These are phyloP conservation scores for Kluyveromyces siamensis DNA, from an alignment of 805 yeast species.

Conservation along the genomic window DNA sequence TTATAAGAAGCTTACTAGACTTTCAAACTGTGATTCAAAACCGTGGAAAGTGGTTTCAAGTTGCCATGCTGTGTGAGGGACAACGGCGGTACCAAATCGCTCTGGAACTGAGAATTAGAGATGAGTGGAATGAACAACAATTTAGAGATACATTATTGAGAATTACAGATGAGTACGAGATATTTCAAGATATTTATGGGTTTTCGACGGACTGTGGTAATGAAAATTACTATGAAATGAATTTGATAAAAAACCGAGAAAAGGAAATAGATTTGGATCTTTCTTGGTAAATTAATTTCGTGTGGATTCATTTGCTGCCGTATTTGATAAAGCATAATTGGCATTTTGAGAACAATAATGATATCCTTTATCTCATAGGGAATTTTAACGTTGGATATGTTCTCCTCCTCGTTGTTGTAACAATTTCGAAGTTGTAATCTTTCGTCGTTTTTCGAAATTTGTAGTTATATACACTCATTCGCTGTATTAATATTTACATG, in stretches of 20 bases:
- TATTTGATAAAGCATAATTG: not conserved
- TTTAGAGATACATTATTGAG: constrained; percentile 21
- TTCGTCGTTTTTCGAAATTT: not conserved
- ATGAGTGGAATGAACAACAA: constrained; percentile 10
- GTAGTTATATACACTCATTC: not conserved
- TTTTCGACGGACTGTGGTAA: constrained; percentile 5
- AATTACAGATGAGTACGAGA: constrained; percentile 22
- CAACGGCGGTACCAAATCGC: constrained; percentile 8
- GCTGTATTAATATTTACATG: not conserved
- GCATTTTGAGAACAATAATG: not conserved
- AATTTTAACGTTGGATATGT: not conserved
- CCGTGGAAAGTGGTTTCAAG: constrained; percentile 10
- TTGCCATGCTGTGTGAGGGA: constrained; percentile 13
- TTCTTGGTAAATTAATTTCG: not conserved
- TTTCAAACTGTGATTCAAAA: constrained; percentile 11
- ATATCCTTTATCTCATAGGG: too few species aligned
- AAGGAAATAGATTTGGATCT: not conserved
- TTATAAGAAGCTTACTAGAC: constrained; percentile 12
- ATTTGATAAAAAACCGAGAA: not conserved
- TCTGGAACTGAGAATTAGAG: constrained; percentile 14
- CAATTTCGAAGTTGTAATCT: not conserved
- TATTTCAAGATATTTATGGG: constrained; percentile 20
- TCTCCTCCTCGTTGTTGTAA: not conserved
- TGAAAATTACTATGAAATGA: not conserved
- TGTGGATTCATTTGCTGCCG: not conserved